phyloP scores from a whole-genome alignment of 306 rosid species.

The Rosa rugosa region DNA sequence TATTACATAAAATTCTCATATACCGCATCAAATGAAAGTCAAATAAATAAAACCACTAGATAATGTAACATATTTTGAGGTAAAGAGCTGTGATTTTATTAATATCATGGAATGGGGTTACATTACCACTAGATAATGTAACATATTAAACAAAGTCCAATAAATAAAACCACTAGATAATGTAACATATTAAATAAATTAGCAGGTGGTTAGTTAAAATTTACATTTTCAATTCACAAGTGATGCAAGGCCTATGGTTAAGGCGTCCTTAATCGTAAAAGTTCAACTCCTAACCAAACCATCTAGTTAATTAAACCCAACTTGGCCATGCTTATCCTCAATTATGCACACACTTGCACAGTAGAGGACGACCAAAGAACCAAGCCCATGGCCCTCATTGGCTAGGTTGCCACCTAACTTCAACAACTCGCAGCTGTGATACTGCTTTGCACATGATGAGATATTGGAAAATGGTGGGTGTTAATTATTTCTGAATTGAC shows the following conservation, averaged over 20 bases:
- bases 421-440: not conserved
- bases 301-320: not conserved
- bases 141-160: not conserved
- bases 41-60: not conserved
- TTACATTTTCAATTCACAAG: not conserved
- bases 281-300: not conserved
- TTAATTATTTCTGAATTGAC: constrained; percentile 25
- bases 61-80: not conserved
- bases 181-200: not conserved
- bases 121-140: too few species aligned
- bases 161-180: not conserved
- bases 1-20: not conserved
- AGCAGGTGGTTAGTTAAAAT: not conserved
- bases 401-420: not conserved
- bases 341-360: not conserved
- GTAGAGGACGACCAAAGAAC: not conserved
- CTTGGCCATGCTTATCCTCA: not conserved
- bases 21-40: not conserved
- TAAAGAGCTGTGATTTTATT: too few species aligned
- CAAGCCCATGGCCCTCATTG: not conserved
- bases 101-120: too few species aligned
- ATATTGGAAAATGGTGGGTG: constrained; percentile 11
- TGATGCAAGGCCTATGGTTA: not conserved
- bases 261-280: not conserved
- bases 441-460: not conserved